phyloP scores from a whole-genome alignment of 495 filamentous ascomycete genomes.

The Neurospora cerealis region DNA sequence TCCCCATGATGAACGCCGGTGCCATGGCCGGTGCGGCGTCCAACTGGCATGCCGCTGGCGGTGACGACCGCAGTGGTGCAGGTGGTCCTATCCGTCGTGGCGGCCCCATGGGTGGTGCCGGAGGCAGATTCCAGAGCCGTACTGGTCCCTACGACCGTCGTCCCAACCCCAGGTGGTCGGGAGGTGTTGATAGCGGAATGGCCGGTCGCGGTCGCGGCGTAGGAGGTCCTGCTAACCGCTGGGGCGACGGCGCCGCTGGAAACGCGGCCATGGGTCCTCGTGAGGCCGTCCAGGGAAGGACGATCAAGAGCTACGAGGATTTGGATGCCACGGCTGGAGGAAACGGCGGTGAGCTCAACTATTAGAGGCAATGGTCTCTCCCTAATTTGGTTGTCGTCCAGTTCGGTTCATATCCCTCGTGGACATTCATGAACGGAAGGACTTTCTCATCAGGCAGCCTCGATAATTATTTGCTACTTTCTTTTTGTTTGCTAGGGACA shows the following conservation, averaged over 20 bases:
- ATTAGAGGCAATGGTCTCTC: constrained; percentile 23
- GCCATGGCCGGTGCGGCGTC: constrained; percentile 29
- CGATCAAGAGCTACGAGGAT: constrained; percentile 93
- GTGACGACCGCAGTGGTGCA: constrained; percentile 31
- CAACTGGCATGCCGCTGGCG: constrained; percentile 34
- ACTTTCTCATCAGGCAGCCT: background rate
- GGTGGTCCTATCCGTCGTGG: constrained; percentile 39
- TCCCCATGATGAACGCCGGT: constrained; percentile 50
- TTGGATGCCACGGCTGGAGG: constrained; percentile 65
- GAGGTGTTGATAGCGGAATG: constrained; percentile 18
- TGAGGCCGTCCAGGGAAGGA: constrained; percentile 82
- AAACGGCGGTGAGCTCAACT: constrained; percentile 53
- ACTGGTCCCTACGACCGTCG: constrained; percentile 41
- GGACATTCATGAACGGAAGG: background rate
- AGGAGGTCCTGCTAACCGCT: constrained; percentile 44
- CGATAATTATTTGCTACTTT: background rate
- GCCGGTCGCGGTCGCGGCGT: constrained; percentile 32
- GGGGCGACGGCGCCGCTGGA: constrained; percentile 55
- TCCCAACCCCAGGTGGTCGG: constrained; percentile 30
- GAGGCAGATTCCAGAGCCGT: constrained; percentile 35
- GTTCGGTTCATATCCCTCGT: background rate
- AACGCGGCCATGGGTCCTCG: constrained; percentile 65
- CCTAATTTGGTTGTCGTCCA: background rate
- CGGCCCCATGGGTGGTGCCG: constrained; percentile 27
- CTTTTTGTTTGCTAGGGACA: background rate